Evolutionary conservation across 129 eudicot genomes (phyloP).

Genomic region (Flaveria trinervia): DNA sequence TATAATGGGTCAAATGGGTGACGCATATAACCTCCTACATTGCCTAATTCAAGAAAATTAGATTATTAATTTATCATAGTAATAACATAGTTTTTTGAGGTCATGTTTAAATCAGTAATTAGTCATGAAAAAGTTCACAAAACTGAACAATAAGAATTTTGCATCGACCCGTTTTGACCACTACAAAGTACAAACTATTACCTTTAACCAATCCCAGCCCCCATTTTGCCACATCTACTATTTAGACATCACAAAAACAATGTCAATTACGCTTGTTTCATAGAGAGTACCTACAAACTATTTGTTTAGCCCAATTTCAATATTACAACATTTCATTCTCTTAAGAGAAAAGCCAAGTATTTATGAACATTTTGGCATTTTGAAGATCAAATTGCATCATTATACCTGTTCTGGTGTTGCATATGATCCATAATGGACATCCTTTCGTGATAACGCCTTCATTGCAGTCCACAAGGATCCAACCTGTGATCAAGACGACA

Average conservation of each 20-base stretch:
- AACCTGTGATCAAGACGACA: constrained; percentile 35
- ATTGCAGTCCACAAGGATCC: constrained; percentile 56
- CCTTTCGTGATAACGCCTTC: constrained; percentile 67
- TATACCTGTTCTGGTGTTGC: constrained; percentile 73
- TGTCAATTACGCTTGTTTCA: not conserved
- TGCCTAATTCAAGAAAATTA: not conserved
- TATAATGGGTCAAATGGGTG: not conserved
- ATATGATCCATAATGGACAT: constrained; percentile 65
- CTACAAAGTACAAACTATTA: not conserved
- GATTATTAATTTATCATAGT: not conserved
- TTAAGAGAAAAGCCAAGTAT: constrained; percentile 1
- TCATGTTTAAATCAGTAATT: not conserved
- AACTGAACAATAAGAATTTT: not conserved
- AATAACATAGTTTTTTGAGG: not conserved
- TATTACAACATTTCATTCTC: not conserved
- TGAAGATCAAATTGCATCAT: constrained; percentile 8
- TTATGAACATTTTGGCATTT: not conserved
- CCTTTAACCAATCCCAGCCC: not conserved
- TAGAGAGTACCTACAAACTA: not conserved
- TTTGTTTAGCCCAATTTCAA: not conserved
- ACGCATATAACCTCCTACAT: not conserved
- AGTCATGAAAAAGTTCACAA: not conserved
- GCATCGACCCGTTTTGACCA: not conserved
- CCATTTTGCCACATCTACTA: not conserved
- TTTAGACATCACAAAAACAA: not conserved